Conservation (phyloP, 495 filamentous ascomycete species). For the Xylaria intraflava region DNA sequence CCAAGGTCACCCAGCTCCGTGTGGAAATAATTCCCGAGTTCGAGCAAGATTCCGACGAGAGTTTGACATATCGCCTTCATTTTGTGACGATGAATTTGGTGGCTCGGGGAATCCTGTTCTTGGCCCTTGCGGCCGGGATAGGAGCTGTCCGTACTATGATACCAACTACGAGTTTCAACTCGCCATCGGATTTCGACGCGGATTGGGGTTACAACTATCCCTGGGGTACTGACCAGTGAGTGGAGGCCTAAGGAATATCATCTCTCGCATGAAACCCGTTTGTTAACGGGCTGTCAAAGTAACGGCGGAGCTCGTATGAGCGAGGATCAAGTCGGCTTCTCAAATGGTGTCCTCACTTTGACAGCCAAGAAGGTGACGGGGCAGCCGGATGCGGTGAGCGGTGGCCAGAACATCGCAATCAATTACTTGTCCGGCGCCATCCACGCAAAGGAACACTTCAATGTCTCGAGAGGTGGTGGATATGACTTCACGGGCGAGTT, state of each 20-base stretch:
- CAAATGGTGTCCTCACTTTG: conserved; percentile 35
- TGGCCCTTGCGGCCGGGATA: conserved; percentile 16
- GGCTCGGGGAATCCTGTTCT: conserved; percentile 3
- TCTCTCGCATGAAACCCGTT: too few relatives aligned
- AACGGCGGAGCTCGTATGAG: conserved; percentile 56
- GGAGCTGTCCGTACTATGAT: conserved; percentile 40
- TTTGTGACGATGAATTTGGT: conserved; percentile 15
- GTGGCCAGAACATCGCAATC: conserved; percentile 45
- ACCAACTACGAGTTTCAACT: conserved; percentile 48
- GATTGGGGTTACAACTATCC: conserved; percentile 51
- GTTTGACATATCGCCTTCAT: not conserved
- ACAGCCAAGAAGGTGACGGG: conserved; percentile 42
- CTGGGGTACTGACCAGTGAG: conserved; percentile 26
- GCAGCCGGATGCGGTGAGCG: conserved; percentile 33
- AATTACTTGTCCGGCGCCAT: conserved; percentile 49
- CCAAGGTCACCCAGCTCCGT: too few relatives aligned
- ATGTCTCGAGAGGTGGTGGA: conserved; percentile 40
- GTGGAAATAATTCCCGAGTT: too few relatives aligned
- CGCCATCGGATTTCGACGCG: conserved; percentile 41
- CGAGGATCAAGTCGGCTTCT: conserved; percentile 29
- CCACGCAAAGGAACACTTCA: conserved; percentile 43
- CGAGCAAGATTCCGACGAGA: too few relatives aligned
- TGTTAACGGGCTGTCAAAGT: conserved; percentile 32
- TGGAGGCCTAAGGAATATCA: too few relatives aligned
- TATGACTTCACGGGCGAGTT: conserved; percentile 49